Conservation (phyloP, 352 stramenopile species). For the Sclerospora graminicola region DNA sequence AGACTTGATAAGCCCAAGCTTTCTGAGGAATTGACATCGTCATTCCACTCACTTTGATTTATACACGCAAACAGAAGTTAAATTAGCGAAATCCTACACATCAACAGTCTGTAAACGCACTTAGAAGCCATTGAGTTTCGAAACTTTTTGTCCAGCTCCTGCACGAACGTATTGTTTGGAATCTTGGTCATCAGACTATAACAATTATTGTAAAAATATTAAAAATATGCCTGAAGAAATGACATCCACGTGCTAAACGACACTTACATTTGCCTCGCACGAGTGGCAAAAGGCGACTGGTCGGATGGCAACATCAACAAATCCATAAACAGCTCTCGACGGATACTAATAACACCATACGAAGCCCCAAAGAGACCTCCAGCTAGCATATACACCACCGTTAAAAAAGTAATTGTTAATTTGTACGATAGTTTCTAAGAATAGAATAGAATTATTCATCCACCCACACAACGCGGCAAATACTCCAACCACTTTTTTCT, state of each 20-base stretch:
- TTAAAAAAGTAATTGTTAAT: background rate
- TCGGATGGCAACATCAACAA: slow-evolving; percentile 54
- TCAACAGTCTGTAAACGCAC: slow-evolving; percentile 19
- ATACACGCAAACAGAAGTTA: background rate
- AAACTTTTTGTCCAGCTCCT: slow-evolving; percentile 46
- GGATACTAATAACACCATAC: slow-evolving; percentile 62
- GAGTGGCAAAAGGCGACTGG: slow-evolving; percentile 49
- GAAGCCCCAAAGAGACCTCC: slow-evolving; percentile 46
- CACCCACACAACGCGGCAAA: slow-evolving; percentile 35
- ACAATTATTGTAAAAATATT: no score
- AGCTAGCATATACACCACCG: slow-evolving; percentile 15
- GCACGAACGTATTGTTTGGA: slow-evolving; percentile 36
- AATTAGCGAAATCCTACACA: background rate
- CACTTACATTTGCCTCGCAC: slow-evolving; percentile 39
- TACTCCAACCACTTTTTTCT: slow-evolving; percentile 21
- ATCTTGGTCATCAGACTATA: slow-evolving; percentile 32
- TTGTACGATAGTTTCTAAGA: background rate
- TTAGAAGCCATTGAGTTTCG: slow-evolving; percentile 26
- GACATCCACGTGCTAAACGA: no score
- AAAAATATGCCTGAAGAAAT: no score
- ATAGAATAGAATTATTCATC: background rate
- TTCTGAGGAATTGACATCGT: slow-evolving; percentile 5
- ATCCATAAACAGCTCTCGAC: slow-evolving; percentile 53
- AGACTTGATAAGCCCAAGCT: slow-evolving; percentile 6
- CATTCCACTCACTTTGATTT: slow-evolving; percentile 36